These are phyloP conservation scores for Kluyveromyces starmeri DNA, from an alignment of 805 yeast genomes.

Conservation along the genomic window DNA sequence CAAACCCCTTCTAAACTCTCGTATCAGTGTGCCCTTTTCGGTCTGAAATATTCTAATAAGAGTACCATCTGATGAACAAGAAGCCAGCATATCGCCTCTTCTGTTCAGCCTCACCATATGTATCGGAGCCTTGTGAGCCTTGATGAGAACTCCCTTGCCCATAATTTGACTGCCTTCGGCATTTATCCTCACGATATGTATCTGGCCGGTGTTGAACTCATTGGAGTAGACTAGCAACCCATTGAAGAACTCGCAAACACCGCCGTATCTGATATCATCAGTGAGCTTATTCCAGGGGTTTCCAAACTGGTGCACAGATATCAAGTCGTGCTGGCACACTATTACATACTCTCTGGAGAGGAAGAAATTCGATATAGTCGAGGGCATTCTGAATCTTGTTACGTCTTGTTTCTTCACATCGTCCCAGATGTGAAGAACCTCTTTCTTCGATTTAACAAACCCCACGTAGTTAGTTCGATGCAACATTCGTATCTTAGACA, in stretches of 20 bases:
- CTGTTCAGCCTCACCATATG: constrained; percentile 59
- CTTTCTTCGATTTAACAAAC: constrained; percentile 82
- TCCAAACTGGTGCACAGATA: constrained; percentile 70
- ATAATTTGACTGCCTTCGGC: constrained; percentile 14
- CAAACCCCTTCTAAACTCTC: constrained; percentile 82
- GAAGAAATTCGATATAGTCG: constrained; percentile 65
- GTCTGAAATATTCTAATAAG: constrained; percentile 75
- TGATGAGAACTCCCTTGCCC: constrained; percentile 36
- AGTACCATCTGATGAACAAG: constrained; percentile 87
- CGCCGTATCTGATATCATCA: constrained; percentile 14
- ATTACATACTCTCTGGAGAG: constrained; percentile 69
- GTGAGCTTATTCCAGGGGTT: constrained; percentile 45
- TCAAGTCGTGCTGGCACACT: constrained; percentile 52
- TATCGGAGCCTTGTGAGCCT: constrained; percentile 76
- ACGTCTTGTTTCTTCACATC: constrained; percentile 73
- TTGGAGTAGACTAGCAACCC: constrained; percentile 22
- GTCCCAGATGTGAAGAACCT: constrained; percentile 85
- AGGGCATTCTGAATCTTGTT: constrained; percentile 62
- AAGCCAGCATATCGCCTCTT: constrained; percentile 76
- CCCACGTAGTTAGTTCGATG: constrained; percentile 88
- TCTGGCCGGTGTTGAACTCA: constrained; percentile 22
- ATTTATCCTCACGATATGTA: constrained; percentile 21
- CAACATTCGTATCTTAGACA: constrained; percentile 48
- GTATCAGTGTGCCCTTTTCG: constrained; percentile 49
- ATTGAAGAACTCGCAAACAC: constrained; percentile 19